Evolutionary conservation across 768 basidiomycete genomes (phyloP).

Genomic region (Polyporus arcularius): DNA sequence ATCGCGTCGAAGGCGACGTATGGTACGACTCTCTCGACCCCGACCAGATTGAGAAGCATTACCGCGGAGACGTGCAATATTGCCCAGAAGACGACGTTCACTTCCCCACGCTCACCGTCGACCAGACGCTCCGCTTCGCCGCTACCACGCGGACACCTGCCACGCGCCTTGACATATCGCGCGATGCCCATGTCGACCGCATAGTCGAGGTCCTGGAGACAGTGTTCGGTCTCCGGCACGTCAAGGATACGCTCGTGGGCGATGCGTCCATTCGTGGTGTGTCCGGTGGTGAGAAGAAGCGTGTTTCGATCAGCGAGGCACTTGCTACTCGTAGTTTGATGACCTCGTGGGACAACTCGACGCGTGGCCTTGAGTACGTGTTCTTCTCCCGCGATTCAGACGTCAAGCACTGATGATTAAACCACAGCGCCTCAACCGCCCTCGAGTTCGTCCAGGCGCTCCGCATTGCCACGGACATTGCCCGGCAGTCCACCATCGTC

Average conservation of each 20-base stretch:
- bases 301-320: conserved; percentile 78
- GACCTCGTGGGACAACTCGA: conserved; percentile 76
- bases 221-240: conserved; percentile 77
- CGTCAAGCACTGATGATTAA: neutral
- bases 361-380: conserved; percentile 45
- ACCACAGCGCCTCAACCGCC: conserved; percentile 48
- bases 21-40: conserved; percentile 76
- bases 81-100: conserved; percentile 86
- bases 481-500: conserved; percentile 59
- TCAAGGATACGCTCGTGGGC: conserved; percentile 72
- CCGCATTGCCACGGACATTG: conserved; percentile 54
- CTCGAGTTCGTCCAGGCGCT: conserved; percentile 60
- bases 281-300: conserved; percentile 75
- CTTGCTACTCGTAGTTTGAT: conserved; percentile 63
- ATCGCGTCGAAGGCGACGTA: conserved; percentile 68
- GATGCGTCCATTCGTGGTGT: conserved; percentile 76
- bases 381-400: neutral
- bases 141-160: conserved; percentile 68
- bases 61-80: conserved; percentile 80
- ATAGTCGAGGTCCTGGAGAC: conserved; percentile 57
- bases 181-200: conserved; percentile 44
- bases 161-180: conserved; percentile 45
- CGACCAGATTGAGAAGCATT: conserved; percentile 59
- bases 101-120: conserved; percentile 81
- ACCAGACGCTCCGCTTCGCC: conserved; percentile 72